phyloP scores from a whole-genome alignment of 345 rosid species.

The Populus pruinosa region DNA sequence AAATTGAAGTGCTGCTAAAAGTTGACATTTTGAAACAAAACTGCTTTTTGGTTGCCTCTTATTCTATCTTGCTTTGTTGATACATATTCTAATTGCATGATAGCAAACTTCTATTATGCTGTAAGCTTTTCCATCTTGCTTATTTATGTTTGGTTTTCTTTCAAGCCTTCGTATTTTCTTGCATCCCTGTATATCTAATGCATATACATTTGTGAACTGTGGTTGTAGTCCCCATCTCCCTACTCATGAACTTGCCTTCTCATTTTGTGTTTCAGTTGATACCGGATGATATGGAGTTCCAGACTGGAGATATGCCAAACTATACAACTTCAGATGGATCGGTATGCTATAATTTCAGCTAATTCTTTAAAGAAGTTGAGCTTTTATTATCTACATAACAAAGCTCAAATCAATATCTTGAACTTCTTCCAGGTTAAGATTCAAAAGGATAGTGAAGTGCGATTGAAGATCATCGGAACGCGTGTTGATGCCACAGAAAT shows the following conservation, averaged over 20 bases:
- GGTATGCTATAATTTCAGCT: slow-evolving; percentile 31
- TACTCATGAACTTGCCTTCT: neutral
- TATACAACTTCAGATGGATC: slow-evolving; percentile 92
- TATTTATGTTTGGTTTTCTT: neutral
- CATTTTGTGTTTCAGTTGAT: slow-evolving; percentile 48
- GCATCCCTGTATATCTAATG: neutral
- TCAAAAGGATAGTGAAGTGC: slow-evolving; percentile 89
- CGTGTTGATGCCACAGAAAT: slow-evolving; percentile 90
- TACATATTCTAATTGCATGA: neutral
- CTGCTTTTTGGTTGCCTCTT: neutral
- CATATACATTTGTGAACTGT: neutral
- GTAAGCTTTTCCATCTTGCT: neutral
- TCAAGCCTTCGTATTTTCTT: neutral
- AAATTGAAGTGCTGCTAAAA: neutral
- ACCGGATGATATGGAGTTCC: slow-evolving; percentile 97
- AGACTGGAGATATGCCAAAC: slow-evolving; percentile 88
- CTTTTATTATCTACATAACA: neutral
- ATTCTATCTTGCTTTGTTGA: neutral
- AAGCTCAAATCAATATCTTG: neutral
- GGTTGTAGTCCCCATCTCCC: neutral
- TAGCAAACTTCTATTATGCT: neutral
- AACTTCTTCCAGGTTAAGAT: slow-evolving; percentile 65
- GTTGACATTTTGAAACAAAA: neutral
- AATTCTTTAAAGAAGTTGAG: neutral
- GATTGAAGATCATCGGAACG: slow-evolving; percentile 87